Percentiles rank a stretch among this genome's conserved stretches.
These are phyloP conservation scores for Hypoxylon fragiforme DNA, from an alignment of 495 filamentous ascomycete species.

Conservation along the genomic window DNA sequence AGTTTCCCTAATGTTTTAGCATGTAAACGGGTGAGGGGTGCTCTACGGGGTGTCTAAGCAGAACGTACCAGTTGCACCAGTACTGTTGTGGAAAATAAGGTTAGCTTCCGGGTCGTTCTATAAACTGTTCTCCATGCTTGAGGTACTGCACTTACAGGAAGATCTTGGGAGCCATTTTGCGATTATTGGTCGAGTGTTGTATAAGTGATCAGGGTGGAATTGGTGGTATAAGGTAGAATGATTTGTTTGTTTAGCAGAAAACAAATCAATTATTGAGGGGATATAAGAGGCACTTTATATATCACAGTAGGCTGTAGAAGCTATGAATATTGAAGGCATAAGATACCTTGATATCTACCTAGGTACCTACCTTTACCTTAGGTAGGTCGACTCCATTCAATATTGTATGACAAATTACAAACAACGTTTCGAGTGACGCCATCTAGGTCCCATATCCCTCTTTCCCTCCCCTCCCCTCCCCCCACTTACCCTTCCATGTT, in stretches of 20 bases:
- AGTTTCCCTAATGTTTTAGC: too few species aligned
- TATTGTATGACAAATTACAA: constrained; percentile 4
- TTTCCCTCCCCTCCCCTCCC: not conserved
- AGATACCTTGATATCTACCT: too few species aligned
- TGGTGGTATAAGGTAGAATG: too few species aligned
- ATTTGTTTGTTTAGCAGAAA: too few species aligned
- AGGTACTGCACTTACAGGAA: constrained; percentile 39
- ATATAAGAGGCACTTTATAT: too few species aligned
- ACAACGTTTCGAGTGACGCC: constrained; percentile 12
- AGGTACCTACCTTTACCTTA: too few species aligned
- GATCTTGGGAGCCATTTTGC: constrained; percentile 41
- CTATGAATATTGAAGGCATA: too few species aligned
- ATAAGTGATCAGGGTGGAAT: not conserved
- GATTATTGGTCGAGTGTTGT: not conserved
- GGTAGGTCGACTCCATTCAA: too few species aligned
- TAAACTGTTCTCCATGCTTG: not conserved
- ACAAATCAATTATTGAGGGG: too few species aligned
- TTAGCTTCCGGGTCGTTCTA: constrained; percentile 11
- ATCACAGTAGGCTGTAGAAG: too few species aligned
- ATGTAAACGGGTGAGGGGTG: not conserved
- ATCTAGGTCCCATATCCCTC: constrained; percentile 3
- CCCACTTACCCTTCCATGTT: constrained; percentile 10
- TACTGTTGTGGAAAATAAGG: constrained; percentile 32
- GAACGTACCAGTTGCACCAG: constrained; percentile 45
- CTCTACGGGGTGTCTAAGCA: too few species aligned